Conservation (phyloP, 2,329 filamentous ascomycete species). For the Neofusicoccum parvum region DNA sequence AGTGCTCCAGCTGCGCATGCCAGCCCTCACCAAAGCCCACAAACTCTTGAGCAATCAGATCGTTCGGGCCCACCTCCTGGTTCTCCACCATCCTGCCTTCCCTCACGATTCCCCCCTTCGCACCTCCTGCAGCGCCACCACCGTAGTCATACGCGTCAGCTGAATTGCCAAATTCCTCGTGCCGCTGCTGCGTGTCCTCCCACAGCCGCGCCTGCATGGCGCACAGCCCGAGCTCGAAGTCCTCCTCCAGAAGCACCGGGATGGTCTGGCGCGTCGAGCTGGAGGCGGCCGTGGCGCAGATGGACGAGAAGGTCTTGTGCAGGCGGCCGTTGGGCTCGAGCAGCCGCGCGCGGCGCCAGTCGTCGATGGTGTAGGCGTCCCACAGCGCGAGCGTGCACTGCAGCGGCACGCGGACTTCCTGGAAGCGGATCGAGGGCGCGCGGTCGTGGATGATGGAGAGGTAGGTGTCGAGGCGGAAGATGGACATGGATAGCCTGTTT, state of each 20-base stretch:
- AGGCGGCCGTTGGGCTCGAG: background rate
- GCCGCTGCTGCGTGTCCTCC: slow-evolving; percentile 1
- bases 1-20: background rate
- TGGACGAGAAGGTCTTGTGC: slow-evolving; percentile 5
- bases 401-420: background rate
- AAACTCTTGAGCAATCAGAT: background rate
- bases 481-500: background rate
- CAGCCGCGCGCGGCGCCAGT: background rate
- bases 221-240: background rate
- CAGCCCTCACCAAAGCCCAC: background rate
- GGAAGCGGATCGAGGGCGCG: background rate
- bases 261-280: background rate
- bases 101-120: background rate
- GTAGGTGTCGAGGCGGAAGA: background rate
- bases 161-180: background rate
- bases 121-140: background rate
- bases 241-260: background rate
- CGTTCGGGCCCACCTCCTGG: background rate
- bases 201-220: background rate
- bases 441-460: background rate
- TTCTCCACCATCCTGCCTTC: background rate
- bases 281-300: background rate
- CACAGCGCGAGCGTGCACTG: background rate
- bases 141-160: background rate
- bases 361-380: background rate